Percentiles rank a stretch among this genome's conserved stretches.
phyloP scores from a whole-genome alignment of 2,329 filamentous ascomycete genomes.

The Talaromyces islandicus region DNA sequence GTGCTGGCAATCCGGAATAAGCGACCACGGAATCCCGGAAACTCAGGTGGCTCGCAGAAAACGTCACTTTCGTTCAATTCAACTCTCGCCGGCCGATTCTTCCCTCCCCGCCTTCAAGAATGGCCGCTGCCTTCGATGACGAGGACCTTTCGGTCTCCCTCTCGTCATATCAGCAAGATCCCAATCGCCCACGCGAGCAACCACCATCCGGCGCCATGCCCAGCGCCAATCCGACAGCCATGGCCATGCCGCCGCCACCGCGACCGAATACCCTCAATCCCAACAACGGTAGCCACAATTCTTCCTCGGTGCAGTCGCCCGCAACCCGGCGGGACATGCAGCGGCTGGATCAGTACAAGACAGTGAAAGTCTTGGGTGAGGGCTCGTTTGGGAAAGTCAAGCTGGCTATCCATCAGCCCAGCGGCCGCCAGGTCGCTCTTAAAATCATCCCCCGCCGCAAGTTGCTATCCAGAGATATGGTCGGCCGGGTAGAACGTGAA shows the following conservation, averaged over 20 bases:
- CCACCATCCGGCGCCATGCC: slow-evolving; percentile 17
- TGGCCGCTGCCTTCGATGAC: slow-evolving; percentile 59
- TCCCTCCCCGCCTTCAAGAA: slow-evolving; percentile 12
- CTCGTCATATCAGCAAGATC: slow-evolving; percentile 25
- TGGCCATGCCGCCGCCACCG: slow-evolving; percentile 33
- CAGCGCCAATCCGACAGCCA: slow-evolving; percentile 26
- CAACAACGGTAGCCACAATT: slow-evolving; percentile 12
- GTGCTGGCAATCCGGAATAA: slow-evolving; percentile 4
- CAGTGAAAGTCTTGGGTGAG: slow-evolving; percentile 86
- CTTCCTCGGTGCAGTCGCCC: slow-evolving; percentile 35
- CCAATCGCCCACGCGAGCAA: slow-evolving; percentile 18
- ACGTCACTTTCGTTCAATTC: slow-evolving; percentile 3
- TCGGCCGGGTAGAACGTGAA: slow-evolving; percentile 91
- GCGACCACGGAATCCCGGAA: slow-evolving; percentile 2
- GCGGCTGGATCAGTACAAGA: slow-evolving; percentile 85
- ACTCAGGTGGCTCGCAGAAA: not conserved
- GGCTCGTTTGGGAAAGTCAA: slow-evolving; percentile 99
- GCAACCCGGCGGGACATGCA: slow-evolving; percentile 59
- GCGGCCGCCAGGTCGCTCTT: slow-evolving; percentile 88
- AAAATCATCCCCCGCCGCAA: slow-evolving; percentile 98
- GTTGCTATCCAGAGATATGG: slow-evolving; percentile 95
- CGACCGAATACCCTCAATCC: slow-evolving; percentile 19
- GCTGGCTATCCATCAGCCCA: slow-evolving; percentile 85
- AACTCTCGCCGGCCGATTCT: not conserved
- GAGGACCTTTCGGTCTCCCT: slow-evolving; percentile 78